phyloP scores from a whole-genome alignment of 2,329 filamentous ascomycete genomes.

The Penicillium sp. region DNA sequence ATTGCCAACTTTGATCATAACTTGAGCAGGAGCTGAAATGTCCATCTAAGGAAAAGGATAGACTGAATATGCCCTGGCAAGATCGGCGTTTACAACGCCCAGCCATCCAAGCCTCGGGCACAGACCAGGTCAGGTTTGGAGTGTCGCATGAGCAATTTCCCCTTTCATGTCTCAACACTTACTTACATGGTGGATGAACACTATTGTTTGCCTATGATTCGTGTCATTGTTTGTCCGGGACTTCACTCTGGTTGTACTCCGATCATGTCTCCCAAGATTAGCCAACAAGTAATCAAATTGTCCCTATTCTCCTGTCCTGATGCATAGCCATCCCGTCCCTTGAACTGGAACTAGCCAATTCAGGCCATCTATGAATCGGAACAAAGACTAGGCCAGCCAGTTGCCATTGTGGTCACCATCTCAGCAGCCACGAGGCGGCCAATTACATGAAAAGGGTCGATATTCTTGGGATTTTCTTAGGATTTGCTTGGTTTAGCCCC shows the following conservation, averaged over 20 bases:
- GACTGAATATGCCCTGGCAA: neutral
- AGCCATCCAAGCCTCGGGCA: neutral
- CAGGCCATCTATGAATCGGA: neutral
- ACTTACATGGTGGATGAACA: too few relatives aligned
- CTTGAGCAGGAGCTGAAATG: too few relatives aligned
- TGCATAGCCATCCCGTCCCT: neutral
- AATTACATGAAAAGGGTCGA: neutral
- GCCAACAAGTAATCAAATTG: neutral
- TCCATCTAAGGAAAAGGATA: too few relatives aligned
- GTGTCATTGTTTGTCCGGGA: neutral
- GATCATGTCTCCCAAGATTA: neutral
- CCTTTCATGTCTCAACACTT: neutral
- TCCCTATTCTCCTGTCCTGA: neutral
- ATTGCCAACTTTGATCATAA: too few relatives aligned
- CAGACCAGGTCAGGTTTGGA: constrained; percentile 3
- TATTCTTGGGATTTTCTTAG: neutral
- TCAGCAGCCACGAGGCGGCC: neutral
- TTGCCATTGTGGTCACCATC: neutral
- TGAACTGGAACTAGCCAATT: neutral
- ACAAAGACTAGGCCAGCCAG: neutral
- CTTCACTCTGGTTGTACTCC: neutral
- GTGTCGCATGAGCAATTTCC: constrained; percentile 7
- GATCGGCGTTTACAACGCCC: neutral
- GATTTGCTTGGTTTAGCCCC: neutral
- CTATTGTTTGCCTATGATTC: neutral